These are phyloP conservation scores for Dictyophora rubrovolvata DNA, from an alignment of 768 basidiomycete genomes.

Conservation along the genomic window DNA sequence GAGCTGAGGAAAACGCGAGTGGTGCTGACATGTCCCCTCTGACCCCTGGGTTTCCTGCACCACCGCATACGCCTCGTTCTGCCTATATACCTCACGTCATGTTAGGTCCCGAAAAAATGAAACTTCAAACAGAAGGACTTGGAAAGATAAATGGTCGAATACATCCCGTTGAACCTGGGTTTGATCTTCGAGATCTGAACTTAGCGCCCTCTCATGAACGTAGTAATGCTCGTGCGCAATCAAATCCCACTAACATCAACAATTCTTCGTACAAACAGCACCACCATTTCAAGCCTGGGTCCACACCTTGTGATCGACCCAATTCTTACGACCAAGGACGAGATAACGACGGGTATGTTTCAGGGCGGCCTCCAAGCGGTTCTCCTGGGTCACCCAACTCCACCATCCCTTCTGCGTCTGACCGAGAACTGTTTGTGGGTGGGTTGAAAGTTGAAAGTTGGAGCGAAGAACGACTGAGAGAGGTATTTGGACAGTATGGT, in stretches of 20 bases:
- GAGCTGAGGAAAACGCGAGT: conserved; percentile 33
- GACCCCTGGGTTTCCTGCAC: conserved; percentile 25
- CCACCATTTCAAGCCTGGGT: too few relatives aligned
- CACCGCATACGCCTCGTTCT: background rate
- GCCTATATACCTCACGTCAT: background rate
- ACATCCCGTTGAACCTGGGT: background rate
- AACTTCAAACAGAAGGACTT: background rate
- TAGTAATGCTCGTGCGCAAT: too few relatives aligned
- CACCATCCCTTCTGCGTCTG: conserved; percentile 12
- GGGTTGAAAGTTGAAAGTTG: conserved; percentile 61
- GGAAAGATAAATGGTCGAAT: background rate
- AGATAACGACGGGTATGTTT: conserved; percentile 20
- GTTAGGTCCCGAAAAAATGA: background rate
- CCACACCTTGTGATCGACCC: conserved; percentile 22
- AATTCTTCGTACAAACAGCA: too few relatives aligned
- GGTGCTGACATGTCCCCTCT: conserved; percentile 35
- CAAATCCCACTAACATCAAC: too few relatives aligned
- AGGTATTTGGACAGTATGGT: conserved; percentile 55
- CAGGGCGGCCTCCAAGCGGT: background rate
- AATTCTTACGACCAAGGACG: conserved; percentile 26
- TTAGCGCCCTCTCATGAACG: too few relatives aligned
- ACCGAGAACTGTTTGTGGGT: conserved; percentile 56
- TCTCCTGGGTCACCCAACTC: conserved; percentile 7
- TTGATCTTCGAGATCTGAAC: too few relatives aligned
- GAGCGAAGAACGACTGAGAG: conserved; percentile 53